Evolutionary conservation across 257 asterid species (phyloP), one percentile per base, ranked within the genome.

Genomic region (Capsicum rhomboideum): DNA sequence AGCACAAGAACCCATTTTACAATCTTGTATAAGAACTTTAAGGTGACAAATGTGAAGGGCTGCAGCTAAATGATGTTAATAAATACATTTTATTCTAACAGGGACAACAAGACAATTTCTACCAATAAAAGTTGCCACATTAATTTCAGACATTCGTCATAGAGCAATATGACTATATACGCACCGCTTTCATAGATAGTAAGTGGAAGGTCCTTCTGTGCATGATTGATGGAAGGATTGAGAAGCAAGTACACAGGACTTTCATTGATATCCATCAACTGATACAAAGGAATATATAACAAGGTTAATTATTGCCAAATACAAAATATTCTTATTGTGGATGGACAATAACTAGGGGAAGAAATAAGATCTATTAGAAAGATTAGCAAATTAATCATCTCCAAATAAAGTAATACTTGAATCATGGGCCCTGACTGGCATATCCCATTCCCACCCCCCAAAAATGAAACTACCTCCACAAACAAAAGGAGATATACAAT

Each of bases 211-310:
- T 96, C 99, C 89, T 96, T 96, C 88, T 94, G 98, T 42, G 98
- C 91, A 75, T 94, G 98, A 89, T 94, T 96, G 88, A 93, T 92
- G 10, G 94, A 83, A 66, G 99, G 99, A 87, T 94, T 96, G 86
- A 96, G 98, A 90, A 96, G 94, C 84, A 96, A 93, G 83, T 93
- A 94, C 8, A 96, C 92, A 21, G 99, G 98, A 87, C 97, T 96
- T 88, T 96, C 98, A 82, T 96, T 96, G 86, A 96, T 94, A 88
- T 94, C 98, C 99, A 94, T 94, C 86, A 96, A 77, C 98, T 96
- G 97, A 79, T 72, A 72, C 79, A 72, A 42, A 42, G 37, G 20
- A 72, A 72, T 21, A 42, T 0, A 20, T 69, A 44, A 72, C 28
- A n/a, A 42, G 79, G 34, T 42, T 69, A 37, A 5, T 68, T 71